Conservation (phyloP, 2,329 filamentous ascomycete species). For the Sporothrix globosa region DNA sequence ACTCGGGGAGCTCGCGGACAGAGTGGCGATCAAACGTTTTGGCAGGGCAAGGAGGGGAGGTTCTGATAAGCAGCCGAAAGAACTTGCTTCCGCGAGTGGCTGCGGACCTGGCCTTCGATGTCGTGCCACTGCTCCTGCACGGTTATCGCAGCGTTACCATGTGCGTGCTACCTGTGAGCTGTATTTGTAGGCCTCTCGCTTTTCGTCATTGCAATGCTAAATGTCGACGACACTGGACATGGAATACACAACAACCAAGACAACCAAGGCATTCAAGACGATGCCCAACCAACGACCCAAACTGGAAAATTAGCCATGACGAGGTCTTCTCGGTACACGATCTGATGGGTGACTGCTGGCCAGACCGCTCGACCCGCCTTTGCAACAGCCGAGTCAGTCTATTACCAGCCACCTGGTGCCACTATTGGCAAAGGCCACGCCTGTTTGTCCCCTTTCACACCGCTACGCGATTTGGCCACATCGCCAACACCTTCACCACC, state of each 20-base stretch:
- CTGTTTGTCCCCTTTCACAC: background rate
- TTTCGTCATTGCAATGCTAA: constrained; percentile 29
- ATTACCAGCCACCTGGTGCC: constrained; percentile 1
- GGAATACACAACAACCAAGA: background rate
- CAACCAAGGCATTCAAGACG: background rate
- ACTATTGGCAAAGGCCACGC: background rate
- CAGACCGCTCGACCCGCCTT: constrained; percentile 2
- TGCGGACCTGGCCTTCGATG: background rate
- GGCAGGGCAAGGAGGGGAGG: too few species aligned
- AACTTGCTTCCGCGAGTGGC: background rate
- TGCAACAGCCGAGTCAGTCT: constrained; percentile 19
- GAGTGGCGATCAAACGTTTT: background rate
- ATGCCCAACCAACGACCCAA: background rate
- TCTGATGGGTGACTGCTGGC: background rate
- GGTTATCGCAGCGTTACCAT: background rate
- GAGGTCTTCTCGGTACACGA: too few species aligned
- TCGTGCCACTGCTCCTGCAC: background rate
- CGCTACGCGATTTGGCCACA: background rate
- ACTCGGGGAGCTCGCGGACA: constrained; percentile 24
- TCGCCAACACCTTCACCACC: too few species aligned
- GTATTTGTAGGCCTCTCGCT: background rate
- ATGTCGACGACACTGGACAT: constrained; percentile 27
- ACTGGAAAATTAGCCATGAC: background rate
- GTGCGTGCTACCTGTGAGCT: background rate
- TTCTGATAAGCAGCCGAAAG: background rate